phyloP scores from a whole-genome alignment of 2,329 filamentous ascomycete species.

The Monosporascus sp. region DNA sequence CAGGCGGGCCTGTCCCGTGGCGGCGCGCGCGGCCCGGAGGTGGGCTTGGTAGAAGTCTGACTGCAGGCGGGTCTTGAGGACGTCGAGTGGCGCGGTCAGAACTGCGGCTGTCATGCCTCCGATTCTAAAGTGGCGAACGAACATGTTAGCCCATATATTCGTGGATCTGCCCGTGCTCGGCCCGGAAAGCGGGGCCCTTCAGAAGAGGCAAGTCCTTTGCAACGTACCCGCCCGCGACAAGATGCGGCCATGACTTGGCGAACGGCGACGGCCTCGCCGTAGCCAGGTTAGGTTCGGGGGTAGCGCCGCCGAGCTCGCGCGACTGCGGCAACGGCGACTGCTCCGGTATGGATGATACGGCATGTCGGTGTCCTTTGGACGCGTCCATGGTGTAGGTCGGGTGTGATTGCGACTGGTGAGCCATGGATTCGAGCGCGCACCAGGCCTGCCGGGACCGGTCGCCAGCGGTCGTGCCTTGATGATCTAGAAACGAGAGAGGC shows the following conservation, averaged over 20 bases:
- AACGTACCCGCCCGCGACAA: constrained; percentile 81
- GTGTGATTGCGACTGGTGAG: constrained; percentile 14
- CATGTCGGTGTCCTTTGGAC: constrained; percentile 13
- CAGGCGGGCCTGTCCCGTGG: constrained; percentile 51
- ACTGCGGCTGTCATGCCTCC: constrained; percentile 88
- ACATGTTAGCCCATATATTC: constrained; percentile 2
- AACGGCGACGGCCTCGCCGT: constrained; percentile 41
- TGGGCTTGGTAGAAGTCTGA: constrained; percentile 92
- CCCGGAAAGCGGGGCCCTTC: not conserved
- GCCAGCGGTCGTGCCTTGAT: not conserved
- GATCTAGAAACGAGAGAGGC: no score
- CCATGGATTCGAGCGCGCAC: constrained; percentile 4
- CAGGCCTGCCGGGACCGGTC: constrained; percentile 1
- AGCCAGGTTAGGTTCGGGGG: constrained; percentile 36
- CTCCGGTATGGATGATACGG: constrained; percentile 7
- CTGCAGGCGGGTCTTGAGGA: constrained; percentile 87
- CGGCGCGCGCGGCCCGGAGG: constrained; percentile 61
- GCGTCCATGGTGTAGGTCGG: constrained; percentile 17
- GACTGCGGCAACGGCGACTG: constrained; percentile 45
- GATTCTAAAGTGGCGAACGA: constrained; percentile 24
- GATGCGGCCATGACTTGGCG: constrained; percentile 83
- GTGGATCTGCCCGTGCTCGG: not conserved
- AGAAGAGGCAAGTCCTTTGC: not conserved
- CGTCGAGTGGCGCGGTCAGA: constrained; percentile 91
- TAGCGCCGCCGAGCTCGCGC: constrained; percentile 53